Evolutionary conservation across 208 protist species (phyloP).

Genomic region (Trypanosoma scelopori): DNA sequence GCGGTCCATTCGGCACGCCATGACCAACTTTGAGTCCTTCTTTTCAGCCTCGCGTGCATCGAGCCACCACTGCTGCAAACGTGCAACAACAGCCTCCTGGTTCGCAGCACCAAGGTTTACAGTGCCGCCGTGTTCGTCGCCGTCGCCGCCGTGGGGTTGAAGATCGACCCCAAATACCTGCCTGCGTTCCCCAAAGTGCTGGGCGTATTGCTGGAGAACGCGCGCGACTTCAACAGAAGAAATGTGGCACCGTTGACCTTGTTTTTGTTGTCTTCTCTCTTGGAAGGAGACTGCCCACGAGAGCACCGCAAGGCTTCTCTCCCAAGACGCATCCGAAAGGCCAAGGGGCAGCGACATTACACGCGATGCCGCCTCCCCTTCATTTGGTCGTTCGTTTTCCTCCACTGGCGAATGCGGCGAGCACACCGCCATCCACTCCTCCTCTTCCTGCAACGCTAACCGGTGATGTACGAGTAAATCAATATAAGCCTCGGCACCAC

Average conservation of each 20-base stretch:
- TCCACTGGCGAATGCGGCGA: background rate
- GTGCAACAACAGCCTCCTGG: conserved; percentile 14
- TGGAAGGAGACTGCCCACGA: conserved; percentile 29
- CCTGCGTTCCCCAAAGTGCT: conserved; percentile 22
- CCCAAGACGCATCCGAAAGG: conserved; percentile 19
- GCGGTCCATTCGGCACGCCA: conserved; percentile 28
- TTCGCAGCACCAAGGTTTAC: background rate
- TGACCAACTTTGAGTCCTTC: conserved; percentile 18
- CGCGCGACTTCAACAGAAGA: conserved; percentile 28
- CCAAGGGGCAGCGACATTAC: conserved; percentile 21
- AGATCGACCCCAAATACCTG: background rate
- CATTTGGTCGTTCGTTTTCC: background rate
- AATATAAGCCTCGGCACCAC: conserved; percentile 41
- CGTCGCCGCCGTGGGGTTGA: background rate
- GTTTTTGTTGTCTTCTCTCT: conserved; percentile 7
- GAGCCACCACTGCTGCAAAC: conserved; percentile 30
- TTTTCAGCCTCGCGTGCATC: conserved; percentile 30
- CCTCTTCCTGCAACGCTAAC: conserved; percentile 3
- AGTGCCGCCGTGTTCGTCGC: background rate
- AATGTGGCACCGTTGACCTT: conserved; percentile 18
- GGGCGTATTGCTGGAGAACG: conserved; percentile 27
- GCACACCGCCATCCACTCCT: conserved; percentile 37
- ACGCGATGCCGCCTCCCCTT: too few relatives aligned
- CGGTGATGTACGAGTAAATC: conserved; percentile 36
- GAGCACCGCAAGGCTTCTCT: conserved; percentile 26